These are phyloP conservation scores for Pythium dissotocum DNA, from an alignment of 352 stramenopile genomes.

Conservation along the genomic window DNA sequence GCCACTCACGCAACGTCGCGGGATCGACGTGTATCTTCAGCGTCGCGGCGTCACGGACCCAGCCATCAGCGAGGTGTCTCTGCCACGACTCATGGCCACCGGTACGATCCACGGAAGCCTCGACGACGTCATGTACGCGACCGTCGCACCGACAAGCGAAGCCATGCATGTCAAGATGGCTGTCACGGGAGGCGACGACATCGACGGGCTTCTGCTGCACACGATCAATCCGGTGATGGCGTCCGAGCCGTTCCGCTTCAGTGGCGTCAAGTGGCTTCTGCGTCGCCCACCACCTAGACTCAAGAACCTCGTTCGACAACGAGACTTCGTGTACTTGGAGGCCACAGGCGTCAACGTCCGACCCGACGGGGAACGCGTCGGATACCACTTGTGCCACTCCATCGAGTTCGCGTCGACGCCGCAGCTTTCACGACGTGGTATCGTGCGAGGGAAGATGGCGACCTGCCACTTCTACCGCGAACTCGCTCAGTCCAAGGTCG, in stretches of 20 bases:
- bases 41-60: neutral
- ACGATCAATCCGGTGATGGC: conserved; percentile 17
- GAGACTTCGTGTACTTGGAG: conserved; percentile 31
- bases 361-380: conserved; percentile 23
- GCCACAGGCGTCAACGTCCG: conserved; percentile 23
- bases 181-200: conserved; percentile 9
- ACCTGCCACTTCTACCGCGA: conserved; percentile 26
- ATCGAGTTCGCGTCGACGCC: conserved; percentile 31
- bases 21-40: conserved; percentile 23
- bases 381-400: conserved; percentile 29
- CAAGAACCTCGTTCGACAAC: conserved; percentile 19
- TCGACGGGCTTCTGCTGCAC: conserved; percentile 27
- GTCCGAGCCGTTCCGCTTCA: conserved; percentile 23
- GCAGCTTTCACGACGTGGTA: conserved; percentile 15
- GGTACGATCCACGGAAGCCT: conserved; percentile 22
- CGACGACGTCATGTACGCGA: conserved; percentile 29
- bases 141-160: conserved; percentile 22
- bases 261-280: conserved; percentile 31
- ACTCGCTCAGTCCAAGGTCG: conserved; percentile 19
- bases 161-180: conserved; percentile 30
- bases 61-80: neutral
- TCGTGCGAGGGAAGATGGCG: conserved; percentile 31
- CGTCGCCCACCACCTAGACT: conserved; percentile 10
- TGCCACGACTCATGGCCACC: conserved; percentile 20
- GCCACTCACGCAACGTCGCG: conserved; percentile 8